These are phyloP conservation scores for Gastrodia elata DNA, from an alignment of 106 monocot genomes.

Conservation along the genomic window DNA sequence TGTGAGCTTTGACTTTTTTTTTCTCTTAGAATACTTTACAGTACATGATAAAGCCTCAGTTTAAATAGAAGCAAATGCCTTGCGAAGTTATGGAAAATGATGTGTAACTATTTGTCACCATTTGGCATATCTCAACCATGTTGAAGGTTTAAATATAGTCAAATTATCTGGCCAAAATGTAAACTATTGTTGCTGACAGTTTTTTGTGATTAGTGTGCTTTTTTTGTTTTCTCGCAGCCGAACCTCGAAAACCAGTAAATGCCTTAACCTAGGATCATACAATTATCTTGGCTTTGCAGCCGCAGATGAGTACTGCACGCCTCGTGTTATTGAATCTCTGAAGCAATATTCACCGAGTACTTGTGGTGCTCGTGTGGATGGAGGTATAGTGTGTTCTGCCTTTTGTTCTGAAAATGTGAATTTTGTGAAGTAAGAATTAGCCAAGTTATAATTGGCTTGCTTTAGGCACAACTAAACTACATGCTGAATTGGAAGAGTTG, in stretches of 20 bases:
- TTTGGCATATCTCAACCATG: too few species aligned
- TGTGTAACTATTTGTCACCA: too few species aligned
- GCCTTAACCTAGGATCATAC: conserved; percentile 90
- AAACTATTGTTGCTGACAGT: neutral
- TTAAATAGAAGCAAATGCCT: neutral
- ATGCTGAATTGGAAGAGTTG: conserved; percentile 75
- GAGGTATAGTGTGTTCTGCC: conserved; percentile 34
- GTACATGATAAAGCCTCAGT: neutral
- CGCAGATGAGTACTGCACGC: conserved; percentile 92
- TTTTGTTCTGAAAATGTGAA: neutral
- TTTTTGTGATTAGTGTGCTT: neutral
- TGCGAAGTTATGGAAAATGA: neutral
- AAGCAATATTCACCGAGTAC: conserved; percentile 87
- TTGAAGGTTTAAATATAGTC: neutral
- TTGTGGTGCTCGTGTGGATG: conserved; percentile 84
- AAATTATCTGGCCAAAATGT: neutral
- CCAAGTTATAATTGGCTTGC: conserved; percentile 3
- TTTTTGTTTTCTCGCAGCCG: conserved; percentile 34
- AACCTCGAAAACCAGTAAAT: conserved; percentile 57
- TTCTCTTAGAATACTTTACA: neutral
- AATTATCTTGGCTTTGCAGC: conserved; percentile 98
- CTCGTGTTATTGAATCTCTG: conserved; percentile 73
- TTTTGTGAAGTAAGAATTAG: neutral
- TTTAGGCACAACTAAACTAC: conserved; percentile 83
- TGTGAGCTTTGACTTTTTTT: conserved; percentile 30